Evolutionary conservation across 2,329 filamentous ascomycete species (phyloP).

Genomic region (Trichoderma semiorbis): DNA sequence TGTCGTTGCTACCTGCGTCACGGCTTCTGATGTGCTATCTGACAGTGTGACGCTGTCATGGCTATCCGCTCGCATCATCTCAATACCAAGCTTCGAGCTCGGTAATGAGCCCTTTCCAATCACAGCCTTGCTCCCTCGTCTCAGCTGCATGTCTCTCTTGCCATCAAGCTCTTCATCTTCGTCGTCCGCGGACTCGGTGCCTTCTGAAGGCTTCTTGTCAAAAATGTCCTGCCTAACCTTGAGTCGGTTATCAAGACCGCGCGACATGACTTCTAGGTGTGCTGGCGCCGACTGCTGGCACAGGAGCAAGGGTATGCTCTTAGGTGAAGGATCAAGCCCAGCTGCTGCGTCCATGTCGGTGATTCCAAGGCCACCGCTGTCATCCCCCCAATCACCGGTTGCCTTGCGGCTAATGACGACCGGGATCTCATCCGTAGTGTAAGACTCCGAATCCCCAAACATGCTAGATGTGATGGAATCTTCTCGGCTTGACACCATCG

Average conservation of each 20-base stretch:
- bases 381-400: constrained; percentile 78
- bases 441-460: constrained; percentile 80
- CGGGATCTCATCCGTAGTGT: constrained; percentile 72
- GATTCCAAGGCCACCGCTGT: constrained; percentile 73
- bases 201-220: constrained; percentile 69
- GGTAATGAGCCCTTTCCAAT: constrained; percentile 56
- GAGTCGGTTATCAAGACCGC: constrained; percentile 67
- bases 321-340: constrained; percentile 34
- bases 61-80: constrained; percentile 97
- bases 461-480: constrained; percentile 87
- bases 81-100: constrained; percentile 85
- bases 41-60: constrained; percentile 70
- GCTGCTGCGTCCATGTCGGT: constrained; percentile 54
- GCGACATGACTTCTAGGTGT: constrained; percentile 53
- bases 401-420: constrained; percentile 71
- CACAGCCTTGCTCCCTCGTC: constrained; percentile 39
- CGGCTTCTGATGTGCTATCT: constrained; percentile 49
- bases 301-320: constrained; percentile 51
- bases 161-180: constrained; percentile 85
- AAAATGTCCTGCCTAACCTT: constrained; percentile 70
- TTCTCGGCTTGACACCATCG: constrained; percentile 77
- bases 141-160: constrained; percentile 43
- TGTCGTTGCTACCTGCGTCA: constrained; percentile 50
- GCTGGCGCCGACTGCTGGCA: constrained; percentile 64
- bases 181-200: constrained; percentile 84